A percentile compares a stretch with the other conserved stretches of the same genome.
Evolutionary conservation across 371 early-diverging fungal genomes (phyloP).

Genomic region (Mortierella sp.): DNA sequence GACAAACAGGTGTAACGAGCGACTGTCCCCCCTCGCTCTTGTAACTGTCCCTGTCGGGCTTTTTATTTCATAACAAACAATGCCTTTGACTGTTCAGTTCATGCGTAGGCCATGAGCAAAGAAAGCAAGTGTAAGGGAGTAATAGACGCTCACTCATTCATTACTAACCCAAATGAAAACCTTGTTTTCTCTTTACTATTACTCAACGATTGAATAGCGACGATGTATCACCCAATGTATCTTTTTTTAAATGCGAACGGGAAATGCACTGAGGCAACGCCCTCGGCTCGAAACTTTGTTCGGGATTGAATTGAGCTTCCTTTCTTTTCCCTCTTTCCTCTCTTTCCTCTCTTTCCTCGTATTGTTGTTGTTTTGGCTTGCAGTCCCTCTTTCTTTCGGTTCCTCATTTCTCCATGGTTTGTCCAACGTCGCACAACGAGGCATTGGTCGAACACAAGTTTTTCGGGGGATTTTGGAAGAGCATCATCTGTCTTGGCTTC

Average conservation of each 20-base stretch:
- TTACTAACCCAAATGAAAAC: neutral
- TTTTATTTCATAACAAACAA: conserved; percentile 2
- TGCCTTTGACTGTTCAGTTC: neutral
- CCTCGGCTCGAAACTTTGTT: neutral
- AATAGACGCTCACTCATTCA: neutral
- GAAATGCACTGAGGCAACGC: neutral
- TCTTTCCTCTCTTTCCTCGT: neutral
- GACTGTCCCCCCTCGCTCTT: neutral
- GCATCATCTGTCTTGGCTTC: neutral
- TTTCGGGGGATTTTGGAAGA: conserved; percentile 31
- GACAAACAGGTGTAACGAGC: neutral
- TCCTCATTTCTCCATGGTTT: conserved; percentile 15
- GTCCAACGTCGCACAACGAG: conserved; percentile 26
- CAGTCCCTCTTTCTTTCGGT: neutral
- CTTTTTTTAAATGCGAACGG: neutral
- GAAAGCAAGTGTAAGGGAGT: neutral
- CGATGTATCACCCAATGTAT: neutral
- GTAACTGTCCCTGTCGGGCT: neutral
- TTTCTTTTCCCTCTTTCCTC: neutral
- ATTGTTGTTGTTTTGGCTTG: no score
- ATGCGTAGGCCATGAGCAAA: neutral
- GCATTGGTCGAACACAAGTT: conserved; percentile 14
- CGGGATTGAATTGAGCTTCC: conserved; percentile 1
- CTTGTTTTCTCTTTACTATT: neutral
- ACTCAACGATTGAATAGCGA: neutral